phyloP scores from a whole-genome alignment of 1,139 yeast genomes.

The Hyphopichia khmerensis region DNA sequence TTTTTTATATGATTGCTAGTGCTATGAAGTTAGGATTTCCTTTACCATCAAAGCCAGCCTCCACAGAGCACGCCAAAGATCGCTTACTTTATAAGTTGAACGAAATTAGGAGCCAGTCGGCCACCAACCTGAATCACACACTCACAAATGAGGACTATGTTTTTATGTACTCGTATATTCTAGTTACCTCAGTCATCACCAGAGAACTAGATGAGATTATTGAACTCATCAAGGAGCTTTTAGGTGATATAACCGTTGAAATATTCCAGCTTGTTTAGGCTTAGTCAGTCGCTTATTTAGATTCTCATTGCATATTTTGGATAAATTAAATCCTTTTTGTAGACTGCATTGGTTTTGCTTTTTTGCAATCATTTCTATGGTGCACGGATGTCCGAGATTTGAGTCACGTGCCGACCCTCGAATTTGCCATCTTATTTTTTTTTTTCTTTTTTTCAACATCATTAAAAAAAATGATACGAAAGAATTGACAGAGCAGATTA shows the following conservation, averaged over 20 bases:
- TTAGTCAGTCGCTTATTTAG: not conserved
- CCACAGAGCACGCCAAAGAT: slow-evolving; percentile 74
- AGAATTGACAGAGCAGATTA: not conserved
- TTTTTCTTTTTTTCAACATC: slow-evolving; percentile 1
- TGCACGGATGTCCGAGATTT: not conserved
- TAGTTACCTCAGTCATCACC: slow-evolving; percentile 68
- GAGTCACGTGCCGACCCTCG: not conserved
- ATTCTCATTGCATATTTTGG: not conserved
- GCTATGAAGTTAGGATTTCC: slow-evolving; percentile 77
- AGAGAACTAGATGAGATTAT: slow-evolving; percentile 64
- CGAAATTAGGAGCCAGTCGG: slow-evolving; percentile 40
- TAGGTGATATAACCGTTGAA: slow-evolving; percentile 64
- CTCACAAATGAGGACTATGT: slow-evolving; percentile 69
- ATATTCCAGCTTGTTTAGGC: slow-evolving; percentile 41
- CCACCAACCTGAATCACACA: slow-evolving; percentile 14
- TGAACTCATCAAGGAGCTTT: slow-evolving; percentile 51
- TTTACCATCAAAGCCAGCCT: slow-evolving; percentile 72
- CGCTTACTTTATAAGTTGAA: slow-evolving; percentile 64
- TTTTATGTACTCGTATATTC: slow-evolving; percentile 67
- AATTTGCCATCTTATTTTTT: not conserved
- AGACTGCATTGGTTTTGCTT: not conserved
- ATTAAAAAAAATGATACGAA: not conserved
- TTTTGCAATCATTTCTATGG: not conserved
- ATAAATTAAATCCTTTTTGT: no score
- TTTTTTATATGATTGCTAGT: slow-evolving; percentile 76